These are phyloP conservation scores for Daldinia loculata DNA, from an alignment of 495 filamentous ascomycete genomes.

Conservation along the genomic window DNA sequence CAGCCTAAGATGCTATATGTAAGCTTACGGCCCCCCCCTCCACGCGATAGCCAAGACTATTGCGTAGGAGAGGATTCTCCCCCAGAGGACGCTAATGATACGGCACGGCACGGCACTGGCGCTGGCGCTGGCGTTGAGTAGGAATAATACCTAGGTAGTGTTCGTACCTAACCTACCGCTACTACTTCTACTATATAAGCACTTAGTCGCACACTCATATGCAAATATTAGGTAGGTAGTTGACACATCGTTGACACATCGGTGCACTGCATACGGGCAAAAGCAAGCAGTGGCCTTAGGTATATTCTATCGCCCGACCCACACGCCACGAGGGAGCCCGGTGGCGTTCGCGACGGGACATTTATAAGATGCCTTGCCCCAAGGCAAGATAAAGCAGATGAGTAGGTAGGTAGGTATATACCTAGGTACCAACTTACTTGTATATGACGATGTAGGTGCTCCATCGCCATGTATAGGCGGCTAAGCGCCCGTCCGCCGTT, in stretches of 20 bases:
- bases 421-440: too few relatives aligned
- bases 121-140: not conserved
- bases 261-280: not conserved
- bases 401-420: not conserved
- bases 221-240: not conserved
- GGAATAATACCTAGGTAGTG: not conserved
- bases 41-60: constrained; percentile 9
- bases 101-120: constrained; percentile 4
- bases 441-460: constrained; percentile 4
- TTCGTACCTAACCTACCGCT: too few relatives aligned
- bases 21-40: constrained; percentile 3
- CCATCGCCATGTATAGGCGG: not conserved
- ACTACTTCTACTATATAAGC: not conserved
- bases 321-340: constrained; percentile 10
- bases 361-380: constrained; percentile 8
- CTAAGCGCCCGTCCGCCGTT: constrained; percentile 7
- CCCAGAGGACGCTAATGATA: not conserved
- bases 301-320: constrained; percentile 6
- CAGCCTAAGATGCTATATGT: not conserved
- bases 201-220: not conserved
- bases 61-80: not conserved
- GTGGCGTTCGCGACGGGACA: constrained; percentile 7
- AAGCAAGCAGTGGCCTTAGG: not conserved
- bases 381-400: not conserved
- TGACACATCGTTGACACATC: not conserved